Evolutionary conservation across 805 yeast species (phyloP).

Genomic region (Candida coquimbonensis): DNA sequence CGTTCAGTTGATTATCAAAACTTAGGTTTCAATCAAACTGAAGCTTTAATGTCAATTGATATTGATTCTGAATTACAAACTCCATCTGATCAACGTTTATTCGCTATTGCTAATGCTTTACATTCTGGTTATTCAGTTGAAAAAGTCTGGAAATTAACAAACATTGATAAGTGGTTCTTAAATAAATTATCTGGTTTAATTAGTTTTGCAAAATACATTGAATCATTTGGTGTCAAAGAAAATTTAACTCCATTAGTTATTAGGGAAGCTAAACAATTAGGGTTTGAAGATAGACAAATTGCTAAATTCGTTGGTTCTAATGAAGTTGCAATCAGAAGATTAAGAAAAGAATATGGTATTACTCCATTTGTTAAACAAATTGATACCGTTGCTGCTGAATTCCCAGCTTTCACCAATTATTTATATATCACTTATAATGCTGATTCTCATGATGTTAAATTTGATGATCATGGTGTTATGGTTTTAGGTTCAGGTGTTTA

Average conservation of each 20-base stretch:
- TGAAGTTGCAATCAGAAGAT: constrained; percentile 86
- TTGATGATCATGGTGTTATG: constrained; percentile 89
- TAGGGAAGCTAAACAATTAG: constrained; percentile 90
- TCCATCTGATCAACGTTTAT: constrained; percentile 95
- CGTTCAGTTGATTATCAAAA: constrained; percentile 94
- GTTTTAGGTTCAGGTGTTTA: constrained; percentile 98
- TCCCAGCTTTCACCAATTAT: constrained; percentile 94
- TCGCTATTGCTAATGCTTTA: constrained; percentile 94
- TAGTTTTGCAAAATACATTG: constrained; percentile 57
- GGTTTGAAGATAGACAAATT: constrained; percentile 94
- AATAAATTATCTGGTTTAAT: constrained; percentile 75
- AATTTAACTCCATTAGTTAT: constrained; percentile 56
- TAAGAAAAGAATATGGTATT: constrained; percentile 80
- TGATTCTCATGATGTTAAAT: constrained; percentile 76
- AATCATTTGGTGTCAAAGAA: constrained; percentile 45
- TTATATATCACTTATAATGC: constrained; percentile 94
- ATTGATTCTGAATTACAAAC: constrained; percentile 90
- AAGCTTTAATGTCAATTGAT: constrained; percentile 83
- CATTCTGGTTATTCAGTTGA: constrained; percentile 85
- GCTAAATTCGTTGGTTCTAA: constrained; percentile 84
- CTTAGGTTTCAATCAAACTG: constrained; percentile 72
- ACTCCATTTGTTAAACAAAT: constrained; percentile 93
- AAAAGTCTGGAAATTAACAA: constrained; percentile 83
- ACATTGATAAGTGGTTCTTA: constrained; percentile 95
- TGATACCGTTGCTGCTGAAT: constrained; percentile 98